These are phyloP conservation scores for Gossypium thurberi DNA, from an alignment of 345 rosid species.

Conservation along the genomic window DNA sequence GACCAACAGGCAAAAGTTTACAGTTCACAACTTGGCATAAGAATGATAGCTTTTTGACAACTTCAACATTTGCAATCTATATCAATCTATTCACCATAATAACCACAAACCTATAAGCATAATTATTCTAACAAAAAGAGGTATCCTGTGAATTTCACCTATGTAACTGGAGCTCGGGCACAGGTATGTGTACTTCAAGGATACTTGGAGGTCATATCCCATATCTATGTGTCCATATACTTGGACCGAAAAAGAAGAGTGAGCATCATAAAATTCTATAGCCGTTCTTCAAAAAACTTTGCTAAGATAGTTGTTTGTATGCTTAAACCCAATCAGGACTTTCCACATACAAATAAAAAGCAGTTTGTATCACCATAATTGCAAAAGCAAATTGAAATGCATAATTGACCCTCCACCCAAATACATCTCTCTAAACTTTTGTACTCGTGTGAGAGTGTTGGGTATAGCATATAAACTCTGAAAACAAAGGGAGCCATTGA, in stretches of 20 bases:
- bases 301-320: neutral
- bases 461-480: neutral
- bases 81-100: slow-evolving; percentile 2
- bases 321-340: neutral
- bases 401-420: neutral
- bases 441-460: neutral
- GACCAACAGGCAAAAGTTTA: neutral
- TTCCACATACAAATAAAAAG: neutral
- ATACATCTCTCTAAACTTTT: neutral
- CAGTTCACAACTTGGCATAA: neutral
- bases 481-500: neutral
- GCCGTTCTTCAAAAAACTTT: neutral
- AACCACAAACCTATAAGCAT: neutral
- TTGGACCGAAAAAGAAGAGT: no score
- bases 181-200: neutral
- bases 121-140: neutral
- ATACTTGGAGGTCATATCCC: neutral
- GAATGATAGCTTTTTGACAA: neutral
- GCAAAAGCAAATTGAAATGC: neutral
- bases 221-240: neutral
- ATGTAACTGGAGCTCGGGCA: neutral
- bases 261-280: no score
- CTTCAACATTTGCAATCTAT: neutral
- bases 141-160: neutral
- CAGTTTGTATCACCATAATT: neutral